Percentiles rank a stretch among this genome's conserved stretches.
phyloP scores from a whole-genome alignment of 768 basidiomycete species.

The Pleurotus eryngii region DNA sequence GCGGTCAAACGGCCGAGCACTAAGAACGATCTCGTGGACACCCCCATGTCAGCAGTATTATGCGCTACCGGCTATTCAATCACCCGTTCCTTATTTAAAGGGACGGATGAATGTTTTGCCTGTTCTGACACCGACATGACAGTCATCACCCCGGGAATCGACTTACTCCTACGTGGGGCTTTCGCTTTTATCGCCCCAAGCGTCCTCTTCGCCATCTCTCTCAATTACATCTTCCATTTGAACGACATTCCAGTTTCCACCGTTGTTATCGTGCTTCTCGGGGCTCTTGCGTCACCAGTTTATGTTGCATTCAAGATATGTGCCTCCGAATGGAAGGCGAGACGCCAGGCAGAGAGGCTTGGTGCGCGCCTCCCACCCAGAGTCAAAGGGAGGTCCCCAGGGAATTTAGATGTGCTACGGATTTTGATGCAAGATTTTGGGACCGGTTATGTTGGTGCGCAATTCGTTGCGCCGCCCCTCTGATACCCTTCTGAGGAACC shows the following conservation, averaged over 20 bases:
- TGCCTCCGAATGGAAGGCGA: constrained; percentile 24
- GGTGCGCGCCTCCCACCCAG: constrained; percentile 44
- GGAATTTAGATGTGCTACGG: constrained; percentile 43
- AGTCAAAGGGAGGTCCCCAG: constrained; percentile 34
- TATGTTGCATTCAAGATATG: constrained; percentile 27
- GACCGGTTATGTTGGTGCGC: constrained; percentile 49
- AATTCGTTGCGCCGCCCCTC: not conserved
- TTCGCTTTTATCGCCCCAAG: constrained; percentile 15
- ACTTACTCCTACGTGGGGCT: constrained; percentile 25
- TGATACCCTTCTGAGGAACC: no score
- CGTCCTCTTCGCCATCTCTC: constrained; percentile 12
- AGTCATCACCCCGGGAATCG: constrained; percentile 31
- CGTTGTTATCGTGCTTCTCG: constrained; percentile 35
- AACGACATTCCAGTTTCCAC: constrained; percentile 26
- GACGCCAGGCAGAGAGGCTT: constrained; percentile 35
- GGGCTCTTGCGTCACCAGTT: constrained; percentile 30
- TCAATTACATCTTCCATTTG: constrained; percentile 16
- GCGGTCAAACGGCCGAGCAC: no score
- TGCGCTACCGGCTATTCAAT: no score
- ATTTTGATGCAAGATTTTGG: constrained; percentile 32
- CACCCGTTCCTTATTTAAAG: no score
- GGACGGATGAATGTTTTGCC: no score
- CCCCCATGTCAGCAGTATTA: no score
- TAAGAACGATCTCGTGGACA: no score
- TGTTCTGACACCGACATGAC: constrained; percentile 15